Evolutionary conservation across 768 basidiomycete genomes (phyloP), one percentile per base, ranked within the genome.

Genomic region (Kwoniella sp.): DNA sequence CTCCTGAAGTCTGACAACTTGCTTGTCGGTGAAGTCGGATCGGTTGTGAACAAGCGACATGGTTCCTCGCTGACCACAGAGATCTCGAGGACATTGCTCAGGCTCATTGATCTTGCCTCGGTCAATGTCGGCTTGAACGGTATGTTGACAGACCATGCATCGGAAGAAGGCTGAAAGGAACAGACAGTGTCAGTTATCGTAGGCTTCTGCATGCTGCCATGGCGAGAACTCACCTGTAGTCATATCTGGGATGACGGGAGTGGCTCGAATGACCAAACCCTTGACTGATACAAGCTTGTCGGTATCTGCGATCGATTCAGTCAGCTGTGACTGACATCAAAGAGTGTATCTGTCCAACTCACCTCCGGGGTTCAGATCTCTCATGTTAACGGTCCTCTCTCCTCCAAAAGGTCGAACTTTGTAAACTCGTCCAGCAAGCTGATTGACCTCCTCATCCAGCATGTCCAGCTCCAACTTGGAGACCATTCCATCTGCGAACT

Each of bases 201-300:
- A n/a, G n/a, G n/a, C n/a, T n/a, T n/a, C n/a, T n/a, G n/a, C n/a
- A n/a, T n/a, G n/a, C n/a, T n/a, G n/a, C n/a, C n/a, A n/a, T n/a
- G n/a, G n/a, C n/a, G n/a, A n/a, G n/a, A 19, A 61, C 82, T 26
- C 46, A 83, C 83, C 83, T 15, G 77, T 87, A 81, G 95, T 94
- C 96, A 99, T 98, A 81, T 99, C 96, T 2, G 96, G 96, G 63
- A 98, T 97, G 73, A 99, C 90, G 12, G 95, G 92, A 0, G 96
- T 97, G 0, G 94, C 91, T 24, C 96, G 90, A 65, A 99, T 98
- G 72, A 98, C 92, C 7, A 99, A 87, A 61, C 96, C 96, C 79
- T 95, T 96, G 82, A 99, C 89, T 60, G 87, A 88, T 21, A 96
- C 90, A 21, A 99, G 87, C 80, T 97, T 96, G 84, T 99, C 96